Evolutionary conservation across 2,329 filamentous ascomycete genomes (phyloP).

Genomic region (Colletotrichum tamarilloi): DNA sequence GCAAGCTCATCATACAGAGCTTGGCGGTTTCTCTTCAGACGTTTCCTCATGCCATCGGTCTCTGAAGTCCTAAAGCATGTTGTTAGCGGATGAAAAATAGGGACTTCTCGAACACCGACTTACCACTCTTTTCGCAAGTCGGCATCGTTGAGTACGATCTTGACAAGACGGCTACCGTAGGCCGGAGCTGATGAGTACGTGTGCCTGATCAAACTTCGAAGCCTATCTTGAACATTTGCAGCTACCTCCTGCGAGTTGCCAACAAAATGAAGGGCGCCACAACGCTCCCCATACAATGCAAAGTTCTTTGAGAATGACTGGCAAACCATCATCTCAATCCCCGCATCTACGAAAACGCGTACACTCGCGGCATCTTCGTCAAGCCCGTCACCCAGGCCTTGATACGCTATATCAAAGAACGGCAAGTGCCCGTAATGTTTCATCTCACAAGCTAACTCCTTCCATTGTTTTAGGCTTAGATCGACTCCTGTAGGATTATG

Average conservation of each 20-base stretch:
- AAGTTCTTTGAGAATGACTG: conserved; percentile 55
- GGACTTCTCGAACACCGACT: background rate
- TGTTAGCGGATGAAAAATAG: background rate
- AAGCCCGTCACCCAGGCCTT: conserved; percentile 47
- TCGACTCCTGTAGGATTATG: conserved; percentile 51
- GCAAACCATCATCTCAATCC: conserved; percentile 45
- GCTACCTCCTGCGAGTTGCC: conserved; percentile 1
- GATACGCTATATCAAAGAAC: conserved; percentile 50
- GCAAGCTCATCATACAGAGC: conserved; percentile 3
- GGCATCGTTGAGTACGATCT: conserved; percentile 2
- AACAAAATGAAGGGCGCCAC: conserved; percentile 41
- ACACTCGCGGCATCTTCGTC: conserved; percentile 47
- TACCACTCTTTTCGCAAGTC: conserved; percentile 3
- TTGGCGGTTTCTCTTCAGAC: conserved; percentile 3
- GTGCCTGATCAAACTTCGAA: conserved; percentile 26
- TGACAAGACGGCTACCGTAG: conserved; percentile 22
- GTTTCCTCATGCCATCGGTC: conserved; percentile 7
- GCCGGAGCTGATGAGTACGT: conserved; percentile 23
- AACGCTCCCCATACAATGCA: conserved; percentile 49
- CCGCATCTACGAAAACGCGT: conserved; percentile 39
- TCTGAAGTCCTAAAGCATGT: background rate
- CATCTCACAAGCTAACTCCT: conserved; percentile 39
- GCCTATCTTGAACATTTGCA: conserved; percentile 20
- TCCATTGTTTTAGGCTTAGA: conserved; percentile 45
- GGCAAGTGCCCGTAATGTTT: conserved; percentile 42